Evolutionary conservation across 192 early-diverging fungal species (phyloP).

Genomic region (Phycomyces nitens): DNA sequence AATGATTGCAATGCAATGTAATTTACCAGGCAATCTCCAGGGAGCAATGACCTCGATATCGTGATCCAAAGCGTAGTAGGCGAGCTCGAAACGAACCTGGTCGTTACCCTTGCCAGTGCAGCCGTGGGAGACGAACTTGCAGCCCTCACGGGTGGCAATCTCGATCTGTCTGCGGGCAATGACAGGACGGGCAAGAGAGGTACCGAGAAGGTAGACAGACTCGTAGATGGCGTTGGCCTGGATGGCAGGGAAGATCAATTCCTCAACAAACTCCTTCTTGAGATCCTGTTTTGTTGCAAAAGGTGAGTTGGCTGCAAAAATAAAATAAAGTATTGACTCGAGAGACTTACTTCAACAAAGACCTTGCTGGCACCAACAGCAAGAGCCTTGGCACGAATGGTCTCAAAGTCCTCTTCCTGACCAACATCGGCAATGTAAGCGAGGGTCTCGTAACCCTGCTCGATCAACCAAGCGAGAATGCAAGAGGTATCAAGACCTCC

Average conservation of each 20-base stretch:
- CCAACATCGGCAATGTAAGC: conserved; percentile 98
- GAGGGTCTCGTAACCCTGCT: conserved; percentile 96
- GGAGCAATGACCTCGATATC: conserved; percentile 96
- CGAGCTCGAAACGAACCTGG: conserved; percentile 98
- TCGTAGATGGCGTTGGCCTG: conserved; percentile 96
- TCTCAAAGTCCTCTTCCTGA: conserved; percentile 98
- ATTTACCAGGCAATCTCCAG: conserved; percentile 86
- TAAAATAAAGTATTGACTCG: no score
- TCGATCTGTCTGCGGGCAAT: conserved; percentile 90
- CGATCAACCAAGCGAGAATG: conserved; percentile 97
- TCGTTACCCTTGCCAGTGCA: conserved; percentile 99
- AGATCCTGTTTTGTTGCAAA: conserved; percentile 62
- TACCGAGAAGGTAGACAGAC: conserved; percentile 94
- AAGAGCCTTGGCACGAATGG: conserved; percentile 88
- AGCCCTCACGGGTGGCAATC: conserved; percentile 89
- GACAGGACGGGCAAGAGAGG: conserved; percentile 94
- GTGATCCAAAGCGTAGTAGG: conserved; percentile 94
- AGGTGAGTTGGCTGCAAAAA: no score
- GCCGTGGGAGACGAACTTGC: conserved; percentile 96
- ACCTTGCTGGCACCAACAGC: conserved; percentile 91
- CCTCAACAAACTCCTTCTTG: conserved; percentile 89
- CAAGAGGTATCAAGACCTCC: conserved; percentile 99
- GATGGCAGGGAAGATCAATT: conserved; percentile 88
- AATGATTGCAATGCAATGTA: neutral
- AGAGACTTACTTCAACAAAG: conserved; percentile 77